phyloP scores from a whole-genome alignment of 768 basidiomycete genomes.

The Rhodotorula taiwanensis region DNA sequence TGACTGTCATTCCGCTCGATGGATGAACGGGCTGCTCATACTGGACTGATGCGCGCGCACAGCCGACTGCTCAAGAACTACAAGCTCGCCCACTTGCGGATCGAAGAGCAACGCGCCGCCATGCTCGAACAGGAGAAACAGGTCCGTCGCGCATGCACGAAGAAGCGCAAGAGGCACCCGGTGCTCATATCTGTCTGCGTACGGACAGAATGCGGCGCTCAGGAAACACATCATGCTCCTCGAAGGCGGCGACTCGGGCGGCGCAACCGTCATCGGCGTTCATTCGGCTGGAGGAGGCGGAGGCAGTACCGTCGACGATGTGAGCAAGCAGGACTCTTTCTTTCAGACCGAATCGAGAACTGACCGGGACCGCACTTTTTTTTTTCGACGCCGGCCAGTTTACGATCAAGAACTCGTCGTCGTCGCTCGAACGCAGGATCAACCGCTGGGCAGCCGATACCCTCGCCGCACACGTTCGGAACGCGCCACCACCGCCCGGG shows the following conservation, averaged over 20 bases:
- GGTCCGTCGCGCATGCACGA: background rate
- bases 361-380: slow-evolving; percentile 46
- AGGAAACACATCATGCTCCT: slow-evolving; percentile 63
- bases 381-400: slow-evolving; percentile 56
- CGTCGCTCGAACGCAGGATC: slow-evolving; percentile 70
- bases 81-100: slow-evolving; percentile 33
- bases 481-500: slow-evolving; percentile 52
- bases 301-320: slow-evolving; percentile 34
- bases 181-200: too few species aligned
- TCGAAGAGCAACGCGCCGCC: slow-evolving; percentile 23
- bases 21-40: background rate
- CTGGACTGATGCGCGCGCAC: background rate
- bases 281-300: slow-evolving; percentile 31
- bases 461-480: slow-evolving; percentile 56
- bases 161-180: background rate
- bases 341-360: slow-evolving; percentile 45
- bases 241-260: slow-evolving; percentile 55
- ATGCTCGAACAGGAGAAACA: slow-evolving; percentile 37
- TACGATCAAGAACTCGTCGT: slow-evolving; percentile 82
- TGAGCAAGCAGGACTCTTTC: background rate
- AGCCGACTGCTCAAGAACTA: slow-evolving; percentile 36
- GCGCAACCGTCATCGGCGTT: slow-evolving; percentile 28
- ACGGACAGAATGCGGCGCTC: slow-evolving; percentile 62
- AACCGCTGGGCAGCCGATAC: slow-evolving; percentile 79
- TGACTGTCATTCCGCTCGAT: too few species aligned